Percentiles rank a stretch among this genome's conserved stretches.
These are phyloP conservation scores for Ensete glaucum DNA, from an alignment of 176 grass and related monocot genomes.

Conservation along the genomic window DNA sequence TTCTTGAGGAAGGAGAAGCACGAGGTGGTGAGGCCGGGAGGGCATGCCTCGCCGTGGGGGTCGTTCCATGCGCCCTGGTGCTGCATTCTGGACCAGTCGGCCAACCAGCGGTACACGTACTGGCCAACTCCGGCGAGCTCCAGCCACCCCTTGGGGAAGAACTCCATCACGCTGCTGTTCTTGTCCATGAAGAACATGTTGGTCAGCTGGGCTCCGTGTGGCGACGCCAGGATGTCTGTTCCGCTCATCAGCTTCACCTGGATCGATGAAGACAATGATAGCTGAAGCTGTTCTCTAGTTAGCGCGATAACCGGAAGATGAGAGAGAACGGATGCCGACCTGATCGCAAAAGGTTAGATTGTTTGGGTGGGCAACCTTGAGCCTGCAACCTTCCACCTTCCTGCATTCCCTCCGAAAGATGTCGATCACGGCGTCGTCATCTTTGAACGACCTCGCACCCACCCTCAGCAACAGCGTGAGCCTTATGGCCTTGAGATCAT, in stretches of 20 bases:
- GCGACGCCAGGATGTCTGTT: not conserved
- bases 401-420: conserved; percentile 10
- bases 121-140: conserved; percentile 1
- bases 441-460: conserved; percentile 13
- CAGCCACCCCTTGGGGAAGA: conserved; percentile 14
- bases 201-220: conserved; percentile 9
- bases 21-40: not conserved
- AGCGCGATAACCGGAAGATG: not conserved
- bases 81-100: conserved; percentile 1
- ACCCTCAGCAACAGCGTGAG: not conserved
- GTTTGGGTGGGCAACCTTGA: conserved; percentile 4
- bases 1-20: conserved; percentile 16
- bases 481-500: not conserved
- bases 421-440: not conserved
- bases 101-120: conserved; percentile 7
- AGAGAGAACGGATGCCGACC: not conserved
- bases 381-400: not conserved
- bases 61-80: conserved; percentile 17
- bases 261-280: not conserved
- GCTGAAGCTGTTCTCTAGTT: too few relatives aligned
- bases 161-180: conserved; percentile 22
- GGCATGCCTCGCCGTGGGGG: conserved; percentile 7
- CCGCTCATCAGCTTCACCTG: conserved; percentile 14
- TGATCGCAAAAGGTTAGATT: conserved; percentile 20
- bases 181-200: conserved; percentile 24